These are phyloP conservation scores for Thuidium tamariscinum DNA, from an alignment of 225 moss, liverwort and hornwort species.

Conservation along the genomic window DNA sequence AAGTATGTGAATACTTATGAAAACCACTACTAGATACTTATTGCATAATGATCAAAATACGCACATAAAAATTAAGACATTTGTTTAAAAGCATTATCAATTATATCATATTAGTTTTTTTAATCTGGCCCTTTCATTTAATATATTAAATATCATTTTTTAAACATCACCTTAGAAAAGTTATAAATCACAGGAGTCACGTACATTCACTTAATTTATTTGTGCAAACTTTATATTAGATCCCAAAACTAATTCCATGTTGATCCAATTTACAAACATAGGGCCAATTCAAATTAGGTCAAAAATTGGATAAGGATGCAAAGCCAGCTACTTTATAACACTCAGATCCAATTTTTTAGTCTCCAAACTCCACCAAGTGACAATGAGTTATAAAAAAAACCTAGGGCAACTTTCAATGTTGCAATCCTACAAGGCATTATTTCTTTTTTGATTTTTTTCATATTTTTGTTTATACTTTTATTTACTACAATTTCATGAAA, in stretches of 20 bases:
- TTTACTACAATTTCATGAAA: no score
- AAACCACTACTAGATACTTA: fast-evolving
- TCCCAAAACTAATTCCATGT: neutral
- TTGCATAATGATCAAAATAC: neutral
- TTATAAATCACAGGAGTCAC: neutral
- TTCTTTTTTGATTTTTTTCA: no score
- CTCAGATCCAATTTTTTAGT: no score
- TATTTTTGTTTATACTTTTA: no score
- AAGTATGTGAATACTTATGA: neutral
- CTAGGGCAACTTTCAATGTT: no score
- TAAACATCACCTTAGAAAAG: fast-evolving
- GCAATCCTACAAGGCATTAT: no score
- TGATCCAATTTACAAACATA: neutral
- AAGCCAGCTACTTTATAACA: no score
- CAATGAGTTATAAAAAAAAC: no score
- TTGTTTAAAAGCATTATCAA: neutral
- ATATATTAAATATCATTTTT: neutral
- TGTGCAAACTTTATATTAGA: fast-evolving
- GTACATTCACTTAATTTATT: neutral
- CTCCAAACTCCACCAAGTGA: no score
- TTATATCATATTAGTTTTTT: neutral
- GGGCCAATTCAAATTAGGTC: fast-evolving
- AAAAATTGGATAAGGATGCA: neutral
- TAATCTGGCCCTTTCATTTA: neutral
- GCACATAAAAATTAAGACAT: neutral